Conservation (phyloP, 2,329 filamentous ascomycete genomes). For the Cladosporium sphaerospermum region DNA sequence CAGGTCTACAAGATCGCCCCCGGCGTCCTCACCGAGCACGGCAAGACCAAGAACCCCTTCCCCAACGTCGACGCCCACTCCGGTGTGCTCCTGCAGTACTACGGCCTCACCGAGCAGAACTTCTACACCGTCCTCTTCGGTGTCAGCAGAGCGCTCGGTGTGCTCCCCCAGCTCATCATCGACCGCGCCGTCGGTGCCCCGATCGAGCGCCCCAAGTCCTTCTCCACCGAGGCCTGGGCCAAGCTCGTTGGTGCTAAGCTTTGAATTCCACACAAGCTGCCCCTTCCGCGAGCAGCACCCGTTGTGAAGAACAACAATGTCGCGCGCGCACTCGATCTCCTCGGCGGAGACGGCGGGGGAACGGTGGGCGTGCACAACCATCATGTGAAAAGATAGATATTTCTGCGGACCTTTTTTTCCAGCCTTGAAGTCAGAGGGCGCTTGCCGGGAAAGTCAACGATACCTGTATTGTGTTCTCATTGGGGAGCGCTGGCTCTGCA, state of each 20-base stretch:
- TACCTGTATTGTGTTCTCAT: slow-evolving; percentile 1
- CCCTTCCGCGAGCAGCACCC: background rate
- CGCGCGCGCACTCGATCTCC: slow-evolving; percentile 18
- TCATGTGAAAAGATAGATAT: slow-evolving; percentile 9
- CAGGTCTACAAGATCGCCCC: slow-evolving; percentile 99
- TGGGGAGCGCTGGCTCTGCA: background rate
- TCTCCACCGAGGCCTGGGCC: slow-evolving; percentile 94
- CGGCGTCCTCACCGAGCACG: slow-evolving; percentile 95
- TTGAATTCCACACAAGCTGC: slow-evolving; percentile 47
- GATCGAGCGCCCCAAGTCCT: slow-evolving; percentile 98
- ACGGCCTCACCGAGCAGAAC: slow-evolving; percentile 96
- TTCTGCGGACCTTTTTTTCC: background rate
- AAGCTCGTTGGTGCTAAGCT: slow-evolving; percentile 87
- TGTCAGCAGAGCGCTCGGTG: slow-evolving; percentile 95
- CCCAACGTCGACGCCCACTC: slow-evolving; percentile 99
- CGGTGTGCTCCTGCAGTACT: slow-evolving; percentile 98
- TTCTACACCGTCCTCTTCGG: slow-evolving; percentile 99
- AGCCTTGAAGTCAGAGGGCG: background rate
- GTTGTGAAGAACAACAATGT: slow-evolving; percentile 4
- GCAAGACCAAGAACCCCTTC: slow-evolving; percentile 99
- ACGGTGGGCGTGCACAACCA: slow-evolving; percentile 13
- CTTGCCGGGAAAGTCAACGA: slow-evolving; percentile 1
- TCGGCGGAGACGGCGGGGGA: slow-evolving; percentile 25
- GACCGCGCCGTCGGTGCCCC: slow-evolving; percentile 95
- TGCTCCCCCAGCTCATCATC: slow-evolving; percentile 98